phyloP scores from a whole-genome alignment of 345 rosid genomes.

The Cochlearia excelsa region DNA sequence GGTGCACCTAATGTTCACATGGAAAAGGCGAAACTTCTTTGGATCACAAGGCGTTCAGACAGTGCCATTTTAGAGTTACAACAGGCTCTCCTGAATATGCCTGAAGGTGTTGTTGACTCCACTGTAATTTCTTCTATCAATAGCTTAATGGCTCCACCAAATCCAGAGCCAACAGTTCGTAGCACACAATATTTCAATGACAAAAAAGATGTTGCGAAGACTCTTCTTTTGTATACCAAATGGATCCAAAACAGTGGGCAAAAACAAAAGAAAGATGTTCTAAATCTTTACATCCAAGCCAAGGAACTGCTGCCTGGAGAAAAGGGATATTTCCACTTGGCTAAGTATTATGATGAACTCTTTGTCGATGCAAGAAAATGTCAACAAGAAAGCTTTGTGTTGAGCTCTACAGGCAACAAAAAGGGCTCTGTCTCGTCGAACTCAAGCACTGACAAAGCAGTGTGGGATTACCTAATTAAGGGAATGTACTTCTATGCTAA shows the following conservation, averaged over 20 bases:
- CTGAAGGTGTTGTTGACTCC: slow-evolving; percentile 75
- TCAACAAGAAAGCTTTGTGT: slow-evolving; percentile 69
- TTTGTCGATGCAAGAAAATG: slow-evolving; percentile 94
- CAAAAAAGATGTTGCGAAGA: slow-evolving; percentile 74
- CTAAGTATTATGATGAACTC: slow-evolving; percentile 91
- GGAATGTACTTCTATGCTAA: slow-evolving; percentile 83
- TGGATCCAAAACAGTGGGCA: slow-evolving; percentile 94
- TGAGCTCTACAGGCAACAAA: slow-evolving; percentile 38
- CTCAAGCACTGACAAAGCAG: slow-evolving; percentile 54
- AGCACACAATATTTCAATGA: slow-evolving; percentile 59
- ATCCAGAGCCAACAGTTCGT: slow-evolving; percentile 52
- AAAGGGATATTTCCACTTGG: slow-evolving; percentile 88
- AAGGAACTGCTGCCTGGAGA: slow-evolving; percentile 94
- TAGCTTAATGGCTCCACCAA: slow-evolving; percentile 68
- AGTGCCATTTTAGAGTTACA: slow-evolving; percentile 91
- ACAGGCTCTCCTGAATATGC: slow-evolving; percentile 83
- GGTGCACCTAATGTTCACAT: slow-evolving; percentile 86
- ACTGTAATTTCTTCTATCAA: slow-evolving; percentile 64
- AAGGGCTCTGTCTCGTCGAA: slow-evolving; percentile 47
- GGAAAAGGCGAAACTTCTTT: slow-evolving; percentile 96
- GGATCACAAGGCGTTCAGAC: slow-evolving; percentile 86
- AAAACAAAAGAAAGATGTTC: slow-evolving; percentile 93
- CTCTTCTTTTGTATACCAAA: slow-evolving; percentile 84
- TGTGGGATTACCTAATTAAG: slow-evolving; percentile 77
- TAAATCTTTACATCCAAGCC: slow-evolving; percentile 78